Evolutionary conservation across 1,139 yeast genomes (phyloP).

Genomic region (Eremothecium sinecaudum): DNA sequence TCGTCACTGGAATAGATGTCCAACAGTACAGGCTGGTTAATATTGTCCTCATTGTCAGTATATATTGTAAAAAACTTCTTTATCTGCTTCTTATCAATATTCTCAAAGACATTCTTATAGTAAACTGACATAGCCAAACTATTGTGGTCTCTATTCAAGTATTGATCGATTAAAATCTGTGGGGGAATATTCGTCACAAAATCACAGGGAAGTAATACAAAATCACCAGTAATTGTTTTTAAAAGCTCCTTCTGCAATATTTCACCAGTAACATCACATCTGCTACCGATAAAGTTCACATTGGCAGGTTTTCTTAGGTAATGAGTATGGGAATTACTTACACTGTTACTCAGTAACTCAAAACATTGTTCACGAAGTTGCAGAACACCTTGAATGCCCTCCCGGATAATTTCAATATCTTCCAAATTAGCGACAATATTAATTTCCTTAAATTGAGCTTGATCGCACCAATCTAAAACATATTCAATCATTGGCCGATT

Average conservation of each 20-base stretch:
- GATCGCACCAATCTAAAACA: slow-evolving; percentile 87
- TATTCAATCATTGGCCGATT: slow-evolving; percentile 84
- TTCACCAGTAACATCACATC: slow-evolving; percentile 54
- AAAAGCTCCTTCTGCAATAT: slow-evolving; percentile 43
- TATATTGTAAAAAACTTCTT: slow-evolving; percentile 48
- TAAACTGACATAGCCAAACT: slow-evolving; percentile 66
- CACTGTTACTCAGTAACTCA: slow-evolving; percentile 20
- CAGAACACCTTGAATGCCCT: slow-evolving; percentile 19
- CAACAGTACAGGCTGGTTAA: slow-evolving; percentile 42
- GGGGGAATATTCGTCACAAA: slow-evolving; percentile 89
- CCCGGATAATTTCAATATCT: slow-evolving; percentile 28
- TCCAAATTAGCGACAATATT: slow-evolving; percentile 43
- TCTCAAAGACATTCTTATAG: slow-evolving; percentile 62
- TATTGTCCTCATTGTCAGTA: slow-evolving; percentile 41
- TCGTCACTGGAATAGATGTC: slow-evolving; percentile 60
- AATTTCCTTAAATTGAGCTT: slow-evolving; percentile 63
- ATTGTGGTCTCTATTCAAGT: slow-evolving; percentile 54
- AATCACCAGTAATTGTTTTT: slow-evolving; percentile 39
- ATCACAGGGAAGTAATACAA: slow-evolving; percentile 85
- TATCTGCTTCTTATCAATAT: slow-evolving; percentile 68
- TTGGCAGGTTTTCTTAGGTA: slow-evolving; percentile 30
- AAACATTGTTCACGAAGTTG: slow-evolving; percentile 24
- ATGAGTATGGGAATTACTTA: slow-evolving; percentile 21
- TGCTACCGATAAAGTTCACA: slow-evolving; percentile 41
- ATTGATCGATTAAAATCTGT: slow-evolving; percentile 74